Evolutionary conservation across 164 flowering plant species (phyloP), one percentile per base, ranked within the genome.

Genomic region (Tinospora cordifolia): DNA sequence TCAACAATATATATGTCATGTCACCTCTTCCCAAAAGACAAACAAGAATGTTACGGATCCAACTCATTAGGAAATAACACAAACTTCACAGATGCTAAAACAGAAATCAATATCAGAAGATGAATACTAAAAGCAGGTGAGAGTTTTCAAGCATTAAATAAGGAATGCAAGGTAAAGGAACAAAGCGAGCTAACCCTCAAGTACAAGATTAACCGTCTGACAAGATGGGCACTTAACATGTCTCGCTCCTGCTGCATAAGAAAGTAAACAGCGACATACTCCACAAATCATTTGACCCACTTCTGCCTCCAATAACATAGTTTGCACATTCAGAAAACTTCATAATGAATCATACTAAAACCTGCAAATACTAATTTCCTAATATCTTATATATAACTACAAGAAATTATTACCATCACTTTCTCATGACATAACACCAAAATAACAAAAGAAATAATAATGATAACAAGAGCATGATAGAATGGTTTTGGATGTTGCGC

Each of bases 241-340:
- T 77, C 66, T 81, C 66, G 87, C 79, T 46, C 93, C 91, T 74
- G 40, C 80, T 3, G 88, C 84, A 77, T 90, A 93, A 26, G 85
- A 78, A 69, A 89, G 86, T 66, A 90, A 75, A 15, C 79, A 81
- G 17, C 84, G 91, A 78, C 96, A 93, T 19, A 84, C 81, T 69
- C 98, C 98, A 79, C 98, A 93, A 64, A 88, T 90, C 87, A 93
- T 79, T 79, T 93, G 96, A 77, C 85, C 91, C 83, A 79, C 82
- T 69, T 87, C 94, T 90, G 85, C 84, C 76, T 14, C 71, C 41
- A 46, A 70, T 51, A 60, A 63, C 62, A 51, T 11, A 66, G 57
- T 24, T 47, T 24, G 67, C 1, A 34, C 5, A 24, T 25, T 44
- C n/a, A 71, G 60, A 67, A 38, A 47, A 13, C 64, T 67, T 17